Evolutionary conservation across 2,329 filamentous ascomycete species (phyloP).

Genomic region (Epichloe sibirici): DNA sequence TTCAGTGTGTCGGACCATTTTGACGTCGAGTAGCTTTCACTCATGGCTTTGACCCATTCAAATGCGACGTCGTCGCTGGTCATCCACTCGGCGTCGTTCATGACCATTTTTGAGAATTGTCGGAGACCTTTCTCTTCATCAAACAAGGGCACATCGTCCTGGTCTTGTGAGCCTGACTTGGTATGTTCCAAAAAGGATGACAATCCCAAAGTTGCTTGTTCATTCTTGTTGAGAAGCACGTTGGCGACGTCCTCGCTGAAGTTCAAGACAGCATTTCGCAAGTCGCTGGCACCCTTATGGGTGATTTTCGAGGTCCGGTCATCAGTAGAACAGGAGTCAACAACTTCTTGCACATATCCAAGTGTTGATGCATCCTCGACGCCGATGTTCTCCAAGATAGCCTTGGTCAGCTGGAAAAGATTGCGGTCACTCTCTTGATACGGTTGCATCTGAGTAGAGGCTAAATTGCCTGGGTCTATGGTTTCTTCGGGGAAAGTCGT

Average conservation of each 20-base stretch:
- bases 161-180: constrained; percentile 41
- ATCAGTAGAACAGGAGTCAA: constrained; percentile 40
- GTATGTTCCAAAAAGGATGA: constrained; percentile 54
- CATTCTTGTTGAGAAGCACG: constrained; percentile 40
- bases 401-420: constrained; percentile 42
- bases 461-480: constrained; percentile 37
- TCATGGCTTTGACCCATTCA: constrained; percentile 42
- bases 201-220: constrained; percentile 38
- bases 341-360: constrained; percentile 33
- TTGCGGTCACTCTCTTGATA: constrained; percentile 44
- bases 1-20: constrained; percentile 50
- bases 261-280: constrained; percentile 34
- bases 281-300: constrained; percentile 33
- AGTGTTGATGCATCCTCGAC: constrained; percentile 37
- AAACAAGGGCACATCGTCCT: constrained; percentile 33
- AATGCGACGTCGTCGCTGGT: constrained; percentile 45
- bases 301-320: constrained; percentile 37
- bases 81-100: constrained; percentile 32
- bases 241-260: constrained; percentile 43
- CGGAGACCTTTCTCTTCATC: constrained; percentile 40
- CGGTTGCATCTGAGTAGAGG: constrained; percentile 42
- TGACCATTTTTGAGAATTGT: constrained; percentile 37
- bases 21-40: constrained; percentile 36
- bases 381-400: constrained; percentile 42
- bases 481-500: constrained; percentile 43